Conservation (phyloP, 345 rosid genomes). For the Brassica nigra region DNA sequence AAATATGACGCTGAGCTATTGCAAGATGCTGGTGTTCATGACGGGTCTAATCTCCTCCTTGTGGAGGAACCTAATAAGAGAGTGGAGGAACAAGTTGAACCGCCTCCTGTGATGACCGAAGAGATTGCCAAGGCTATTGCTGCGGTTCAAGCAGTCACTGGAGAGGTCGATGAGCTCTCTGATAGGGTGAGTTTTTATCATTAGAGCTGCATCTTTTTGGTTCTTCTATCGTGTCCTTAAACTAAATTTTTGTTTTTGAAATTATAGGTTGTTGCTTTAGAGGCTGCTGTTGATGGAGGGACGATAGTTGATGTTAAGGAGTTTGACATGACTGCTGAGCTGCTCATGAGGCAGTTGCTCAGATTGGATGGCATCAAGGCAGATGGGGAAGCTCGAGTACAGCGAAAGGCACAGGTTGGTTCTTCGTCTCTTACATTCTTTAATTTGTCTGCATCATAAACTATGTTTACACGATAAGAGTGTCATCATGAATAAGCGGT, state of each 20-base stretch:
- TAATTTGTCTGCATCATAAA: background rate
- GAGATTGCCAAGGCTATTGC: conserved; percentile 54
- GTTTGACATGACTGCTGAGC: conserved; percentile 67
- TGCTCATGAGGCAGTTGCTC: conserved; percentile 85
- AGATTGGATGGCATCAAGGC: conserved; percentile 80
- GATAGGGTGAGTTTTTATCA: conserved; percentile 56
- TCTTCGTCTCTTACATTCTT: background rate
- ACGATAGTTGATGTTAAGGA: conserved; percentile 60
- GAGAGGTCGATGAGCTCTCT: conserved; percentile 72
- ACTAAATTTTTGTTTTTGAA: background rate
- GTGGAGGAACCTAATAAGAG: conserved; percentile 45
- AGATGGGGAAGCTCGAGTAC: conserved; percentile 79
- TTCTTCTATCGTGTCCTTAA: background rate
- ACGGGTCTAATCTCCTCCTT: conserved; percentile 62
- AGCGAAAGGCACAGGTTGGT: conserved; percentile 87
- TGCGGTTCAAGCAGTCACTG: conserved; percentile 53
- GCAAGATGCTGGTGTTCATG: conserved; percentile 63
- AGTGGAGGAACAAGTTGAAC: conserved; percentile 48
- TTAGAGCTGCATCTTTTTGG: background rate
- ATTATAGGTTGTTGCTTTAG: conserved; percentile 65
- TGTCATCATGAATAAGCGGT: background rate
- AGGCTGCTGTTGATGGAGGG: conserved; percentile 66
- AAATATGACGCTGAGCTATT: conserved; percentile 63
- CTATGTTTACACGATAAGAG: background rate
- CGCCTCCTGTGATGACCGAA: conserved; percentile 39